Percentiles rank a stretch among this genome's conserved stretches.
Evolutionary conservation across 2,329 filamentous ascomycete genomes (phyloP).

Genomic region (Hortaea sp.): DNA sequence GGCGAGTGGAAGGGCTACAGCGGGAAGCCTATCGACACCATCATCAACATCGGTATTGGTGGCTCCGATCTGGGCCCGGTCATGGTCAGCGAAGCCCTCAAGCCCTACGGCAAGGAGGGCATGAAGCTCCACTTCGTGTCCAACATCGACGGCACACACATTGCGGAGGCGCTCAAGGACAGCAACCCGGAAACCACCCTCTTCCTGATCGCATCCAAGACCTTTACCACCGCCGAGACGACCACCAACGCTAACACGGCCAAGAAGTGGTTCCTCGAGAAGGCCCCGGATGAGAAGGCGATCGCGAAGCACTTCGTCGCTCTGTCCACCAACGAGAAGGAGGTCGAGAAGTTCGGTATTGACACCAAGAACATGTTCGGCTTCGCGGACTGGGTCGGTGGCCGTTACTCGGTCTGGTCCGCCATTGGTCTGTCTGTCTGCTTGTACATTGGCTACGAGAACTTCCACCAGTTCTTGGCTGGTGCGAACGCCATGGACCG

Average conservation of each 20-base stretch:
- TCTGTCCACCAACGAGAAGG: conserved; percentile 85
- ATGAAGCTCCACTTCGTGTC: conserved; percentile 95
- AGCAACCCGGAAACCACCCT: conserved; percentile 97
- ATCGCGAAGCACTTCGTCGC: conserved; percentile 99
- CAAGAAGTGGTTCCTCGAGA: conserved; percentile 92
- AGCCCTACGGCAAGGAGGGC: conserved; percentile 79
- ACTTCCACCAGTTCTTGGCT: conserved; percentile 91
- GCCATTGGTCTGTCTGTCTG: conserved; percentile 92
- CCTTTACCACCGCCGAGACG: conserved; percentile 97
- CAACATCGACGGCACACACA: conserved; percentile 98
- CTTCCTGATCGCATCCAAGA: conserved; percentile 97
- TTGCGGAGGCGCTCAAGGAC: conserved; percentile 78
- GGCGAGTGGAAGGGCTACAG: conserved; percentile 96
- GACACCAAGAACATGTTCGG: conserved; percentile 99
- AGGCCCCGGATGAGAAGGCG: conserved; percentile 58
- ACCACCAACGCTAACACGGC: conserved; percentile 94
- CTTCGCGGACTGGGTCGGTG: conserved; percentile 97
- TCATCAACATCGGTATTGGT: conserved; percentile 96
- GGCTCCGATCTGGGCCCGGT: conserved; percentile 96
- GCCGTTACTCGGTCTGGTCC: conserved; percentile 97
- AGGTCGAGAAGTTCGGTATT: conserved; percentile 98
- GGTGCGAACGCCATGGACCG: conserved; percentile 97
- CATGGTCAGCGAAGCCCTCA: conserved; percentile 97
- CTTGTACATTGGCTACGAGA: conserved; percentile 92
- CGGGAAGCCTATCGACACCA: conserved; percentile 92